phyloP scores from a whole-genome alignment of 176 grass and related monocot genomes.

The Tillandsia fasciculata region DNA sequence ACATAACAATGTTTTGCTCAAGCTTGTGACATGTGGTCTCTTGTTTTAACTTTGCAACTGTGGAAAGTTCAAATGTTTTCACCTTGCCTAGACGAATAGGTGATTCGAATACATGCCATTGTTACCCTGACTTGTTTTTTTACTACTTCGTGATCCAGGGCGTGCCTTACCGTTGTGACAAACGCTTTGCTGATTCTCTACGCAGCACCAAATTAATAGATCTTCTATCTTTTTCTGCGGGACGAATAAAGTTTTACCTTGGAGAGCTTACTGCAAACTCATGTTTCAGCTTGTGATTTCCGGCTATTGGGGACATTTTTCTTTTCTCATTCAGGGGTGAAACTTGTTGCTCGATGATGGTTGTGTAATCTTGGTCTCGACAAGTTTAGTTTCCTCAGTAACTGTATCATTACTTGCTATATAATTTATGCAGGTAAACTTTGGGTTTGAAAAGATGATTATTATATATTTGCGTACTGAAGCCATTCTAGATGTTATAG shows the following conservation, averaged over 20 bases:
- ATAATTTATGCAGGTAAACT: slow-evolving; percentile 1
- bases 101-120: background rate
- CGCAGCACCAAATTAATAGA: background rate
- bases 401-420: background rate
- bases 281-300: background rate
- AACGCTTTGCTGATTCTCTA: background rate
- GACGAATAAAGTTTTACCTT: background rate
- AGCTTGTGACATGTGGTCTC: background rate
- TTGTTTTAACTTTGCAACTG: background rate
- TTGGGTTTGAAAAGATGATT: background rate
- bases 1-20: background rate
- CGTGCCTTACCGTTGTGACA: background rate
- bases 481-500: no score
- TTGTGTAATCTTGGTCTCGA: background rate
- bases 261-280: background rate
- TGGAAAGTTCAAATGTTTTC: background rate
- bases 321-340: background rate
- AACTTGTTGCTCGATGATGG: background rate
- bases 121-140: background rate
- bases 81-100: background rate
- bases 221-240: background rate
- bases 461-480: no score
- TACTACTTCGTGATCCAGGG: background rate
- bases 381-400: background rate
- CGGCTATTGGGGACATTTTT: background rate